Conservation (phyloP, 2,329 filamentous ascomycete species). For the Aspergillus novofumigatus region DNA sequence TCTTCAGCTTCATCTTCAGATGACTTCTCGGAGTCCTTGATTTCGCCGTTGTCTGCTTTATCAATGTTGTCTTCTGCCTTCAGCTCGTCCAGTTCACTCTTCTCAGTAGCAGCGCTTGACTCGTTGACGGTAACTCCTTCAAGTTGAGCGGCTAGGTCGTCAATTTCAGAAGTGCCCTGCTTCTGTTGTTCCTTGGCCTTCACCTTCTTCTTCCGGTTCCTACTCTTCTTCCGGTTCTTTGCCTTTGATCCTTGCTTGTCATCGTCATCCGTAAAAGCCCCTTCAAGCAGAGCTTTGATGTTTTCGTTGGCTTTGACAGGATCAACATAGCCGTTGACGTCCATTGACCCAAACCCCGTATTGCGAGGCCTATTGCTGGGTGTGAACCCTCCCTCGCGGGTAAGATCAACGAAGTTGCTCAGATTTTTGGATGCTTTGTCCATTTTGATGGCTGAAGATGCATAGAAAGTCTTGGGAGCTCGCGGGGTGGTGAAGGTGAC, state of each 20-base stretch:
- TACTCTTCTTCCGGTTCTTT: conserved; percentile 36
- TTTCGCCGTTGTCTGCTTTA: conserved; percentile 44
- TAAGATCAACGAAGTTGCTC: conserved; percentile 49
- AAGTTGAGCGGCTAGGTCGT: conserved; percentile 43
- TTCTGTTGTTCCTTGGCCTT: conserved; percentile 15
- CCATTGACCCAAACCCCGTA: conserved; percentile 51
- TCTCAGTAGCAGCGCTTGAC: conserved; percentile 25
- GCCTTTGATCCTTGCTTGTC: conserved; percentile 36
- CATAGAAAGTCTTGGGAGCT: conserved; percentile 51
- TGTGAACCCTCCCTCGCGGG: conserved; percentile 44
- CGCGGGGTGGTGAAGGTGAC: conserved; percentile 45
- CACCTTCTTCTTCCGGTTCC: conserved; percentile 4
- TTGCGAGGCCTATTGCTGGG: conserved; percentile 44
- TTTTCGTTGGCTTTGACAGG: conserved; percentile 48
- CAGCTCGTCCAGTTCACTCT: conserved; percentile 35
- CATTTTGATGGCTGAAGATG: conserved; percentile 40
- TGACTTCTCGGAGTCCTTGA: conserved; percentile 32
- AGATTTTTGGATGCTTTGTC: conserved; percentile 42
- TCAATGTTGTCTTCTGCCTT: conserved; percentile 52
- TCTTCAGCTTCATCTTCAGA: conserved; percentile 53
- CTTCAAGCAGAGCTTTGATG: conserved; percentile 49
- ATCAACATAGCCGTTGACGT: conserved; percentile 51
- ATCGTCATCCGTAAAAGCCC: conserved; percentile 49
- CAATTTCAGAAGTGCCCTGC: conserved; percentile 31
- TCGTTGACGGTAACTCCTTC: conserved; percentile 40